Base-by-base conservation (phyloP, 2,329 filamentous ascomycete species). In the Trichophyton mentagrophytes region DNA sequence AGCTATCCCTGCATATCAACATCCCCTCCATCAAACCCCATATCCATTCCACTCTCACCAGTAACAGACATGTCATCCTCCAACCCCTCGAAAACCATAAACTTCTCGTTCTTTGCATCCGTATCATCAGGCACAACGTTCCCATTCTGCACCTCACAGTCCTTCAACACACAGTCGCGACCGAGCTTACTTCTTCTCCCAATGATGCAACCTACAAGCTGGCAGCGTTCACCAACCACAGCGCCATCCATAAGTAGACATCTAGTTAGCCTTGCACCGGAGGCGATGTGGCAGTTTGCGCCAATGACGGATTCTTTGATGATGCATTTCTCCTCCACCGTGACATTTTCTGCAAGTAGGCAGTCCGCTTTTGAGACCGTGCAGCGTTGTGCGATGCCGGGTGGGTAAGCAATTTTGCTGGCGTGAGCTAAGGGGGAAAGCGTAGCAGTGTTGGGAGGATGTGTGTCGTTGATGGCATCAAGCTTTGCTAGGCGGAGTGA, bases 201-300 rank as follows among this genome's bases (percentile, higher is more conserved):
- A 46, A 97, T 76, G 36, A 97, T 88, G 69, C 91, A 96, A 22
- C 89, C 88, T 0, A 88, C 93, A 58, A 97, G 78, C 72, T 90
- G 90, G 69, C 87, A 91, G 49, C 87, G 86, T 67, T 89, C 88
- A 13, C 89, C 91, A 11, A 99, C 81, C 6, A 89, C 85, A 0
- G 89, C 91, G 2, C 89, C 89, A 63, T 97, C 92, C 90, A 97
- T 96, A 20, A 97, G 77, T 56, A 97, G 74, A 73, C 92, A 97
- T 65, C 91, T 83, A n/a, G 85, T 85, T 51, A 99, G 76, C 65
- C 91, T 88, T 33, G 88, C 90, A n/a, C 90, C 90, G 66, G 87
- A 85, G 64, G 86, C 85, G 65, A 99, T 92, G 67, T 88, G 86
- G 71, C 90, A 95, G 67, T 89, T 90, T 3, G 89, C 84, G 2